Evolutionary conservation across 2,329 filamentous ascomycete species (phyloP), one percentile per base, ranked within the genome.

Genomic region (Diaporthe vexans): DNA sequence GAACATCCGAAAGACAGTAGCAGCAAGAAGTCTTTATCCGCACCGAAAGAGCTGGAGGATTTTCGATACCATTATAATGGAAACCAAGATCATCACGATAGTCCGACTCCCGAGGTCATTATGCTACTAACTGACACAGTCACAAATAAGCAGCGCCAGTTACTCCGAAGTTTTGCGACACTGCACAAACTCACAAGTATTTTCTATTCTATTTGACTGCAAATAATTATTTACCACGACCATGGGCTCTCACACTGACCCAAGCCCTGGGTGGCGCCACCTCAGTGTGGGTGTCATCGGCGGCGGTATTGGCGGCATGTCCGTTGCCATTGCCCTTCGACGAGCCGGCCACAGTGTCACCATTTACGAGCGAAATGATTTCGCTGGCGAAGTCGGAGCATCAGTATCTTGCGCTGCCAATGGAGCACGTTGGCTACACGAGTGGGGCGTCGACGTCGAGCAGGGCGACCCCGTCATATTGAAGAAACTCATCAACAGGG

Each of bases 321-420:
- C 83, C 0, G 84, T 81, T 3, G 86, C 85, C 8, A 85, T 88
- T 46, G 83, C 87, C 0, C 82, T 88, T 17, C 85, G 86, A 5
- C 84, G 85, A 29, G 83, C 85, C 3, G 87, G 87, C 26, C 87
- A 88, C 78, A 67, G 78, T 1, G 86, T 88, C 3, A 92, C 89
- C 26, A 88, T 94, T 76, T 94, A 94, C 79, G 92, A 93, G 79
- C 88, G 88, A 51, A 86, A 88, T 46, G 90, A 94, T 80, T 94
- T 90, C 77, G 91, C 88, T 0, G 91, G 91, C 19, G 92, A 94
- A 79, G 91, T 92, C 0, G 92, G 92, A 17, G 91, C 91, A 0
- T 92, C 91, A 0, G 87, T 93, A 0, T 91, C 89, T 0, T 93
- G 91, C 78, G 92, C 92, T 1, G 91, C 92, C 13, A 94, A 94